A percentile compares a stretch with the other conserved stretches of the same genome.
phyloP scores from a whole-genome alignment of 164 flowering plant species.

The Vitis rupestris region DNA sequence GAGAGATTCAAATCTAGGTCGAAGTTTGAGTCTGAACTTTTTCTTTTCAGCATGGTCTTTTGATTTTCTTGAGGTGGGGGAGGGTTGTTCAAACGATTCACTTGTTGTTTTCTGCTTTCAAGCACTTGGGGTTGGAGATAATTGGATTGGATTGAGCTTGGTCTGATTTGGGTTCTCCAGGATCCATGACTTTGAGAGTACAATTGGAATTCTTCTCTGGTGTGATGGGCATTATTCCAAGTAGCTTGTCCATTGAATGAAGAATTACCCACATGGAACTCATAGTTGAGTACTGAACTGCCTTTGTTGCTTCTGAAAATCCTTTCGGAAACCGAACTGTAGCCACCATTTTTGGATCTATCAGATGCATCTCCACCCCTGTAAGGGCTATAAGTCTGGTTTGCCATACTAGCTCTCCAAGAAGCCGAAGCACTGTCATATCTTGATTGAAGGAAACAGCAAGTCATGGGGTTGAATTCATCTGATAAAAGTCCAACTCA shows the following conservation, averaged over 20 bases:
- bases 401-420: slow-evolving; percentile 4
- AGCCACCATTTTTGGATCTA: slow-evolving; percentile 1
- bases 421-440: slow-evolving; percentile 17
- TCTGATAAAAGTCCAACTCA: background rate
- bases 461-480: background rate
- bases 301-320: slow-evolving; percentile 7
- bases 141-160: background rate
- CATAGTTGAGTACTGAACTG: background rate
- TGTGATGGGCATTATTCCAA: background rate
- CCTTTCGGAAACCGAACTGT: slow-evolving; percentile 6
- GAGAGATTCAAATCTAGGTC: slow-evolving; percentile 36
- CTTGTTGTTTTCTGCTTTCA: background rate
- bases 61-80: background rate
- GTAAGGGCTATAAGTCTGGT: slow-evolving; percentile 5
- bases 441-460: slow-evolving; percentile 1
- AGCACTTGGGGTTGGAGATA: background rate
- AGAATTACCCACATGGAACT: background rate
- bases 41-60: slow-evolving; percentile 12
- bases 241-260: slow-evolving; percentile 1
- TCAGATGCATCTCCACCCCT: background rate
- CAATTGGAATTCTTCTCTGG: background rate
- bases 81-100: background rate
- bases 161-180: background rate
- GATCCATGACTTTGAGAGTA: background rate
- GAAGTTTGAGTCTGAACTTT: slow-evolving; percentile 10